Base-by-base conservation (phyloP, 441 rosid genomes). In the Euphorbia corollata region DNA sequence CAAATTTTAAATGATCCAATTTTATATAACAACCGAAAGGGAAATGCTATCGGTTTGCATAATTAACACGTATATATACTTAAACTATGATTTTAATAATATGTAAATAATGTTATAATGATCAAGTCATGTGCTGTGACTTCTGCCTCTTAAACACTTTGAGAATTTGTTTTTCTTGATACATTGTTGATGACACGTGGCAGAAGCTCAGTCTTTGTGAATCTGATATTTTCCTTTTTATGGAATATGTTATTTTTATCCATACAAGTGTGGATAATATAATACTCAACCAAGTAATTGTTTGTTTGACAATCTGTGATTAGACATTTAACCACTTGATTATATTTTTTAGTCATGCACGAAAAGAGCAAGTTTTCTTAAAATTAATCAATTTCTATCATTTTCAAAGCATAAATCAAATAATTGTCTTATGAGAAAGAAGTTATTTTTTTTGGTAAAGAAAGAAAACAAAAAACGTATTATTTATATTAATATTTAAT, bases 281-380 rank as follows among this genome's bases (percentile, higher is more conserved):
- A 8, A 32, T n/a, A 54, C 63, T 51, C 75, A 59, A 73, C 36
- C 57, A 15, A 41, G 51, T 27, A 55, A 12, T 59, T 36, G n/a
- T 15, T 32, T 63, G 13, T 45, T 11, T 57, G 7, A 18, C 56
- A 24, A 62, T 13, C 50, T 51, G 0, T 74, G 80, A 75, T 68
- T 73, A 68, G 81, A 80, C 78, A 43, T 32, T 27, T 68, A 79
- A 54, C 82, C 39, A 73, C 71, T 47, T 54, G 8, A 9, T 36
- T 4, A 38, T 18, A 18, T 20, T 0, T 36, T 38, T 62, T 4
- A 77, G 56, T 70, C 79, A 57, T 32, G 69, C 79, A 79, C 79
- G 79, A 16, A 78, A 78, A 64, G 65, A 11, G 22, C 13, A 16
- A 4, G 7, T 30, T 55, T 39, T 36, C 15, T 47, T 20, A 32